phyloP scores from a whole-genome alignment of 192 early-diverging fungal genomes.

The Backusella sp. region DNA sequence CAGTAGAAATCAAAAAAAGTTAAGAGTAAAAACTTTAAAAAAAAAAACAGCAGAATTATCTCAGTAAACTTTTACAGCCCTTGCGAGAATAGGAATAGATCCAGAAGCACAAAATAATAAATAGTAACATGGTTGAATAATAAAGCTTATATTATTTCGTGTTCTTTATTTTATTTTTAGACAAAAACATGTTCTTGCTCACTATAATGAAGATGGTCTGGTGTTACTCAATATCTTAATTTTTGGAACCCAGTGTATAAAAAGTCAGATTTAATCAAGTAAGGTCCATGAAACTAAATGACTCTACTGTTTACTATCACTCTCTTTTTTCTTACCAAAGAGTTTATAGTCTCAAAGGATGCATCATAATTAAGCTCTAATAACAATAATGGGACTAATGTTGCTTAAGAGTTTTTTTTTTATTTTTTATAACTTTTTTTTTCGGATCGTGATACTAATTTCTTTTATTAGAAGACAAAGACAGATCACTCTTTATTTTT shows the following conservation, averaged over 20 bases:
- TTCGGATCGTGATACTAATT: neutral
- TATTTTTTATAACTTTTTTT: too few relatives aligned
- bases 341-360: neutral
- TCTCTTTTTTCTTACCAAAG: neutral
- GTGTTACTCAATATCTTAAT: neutral
- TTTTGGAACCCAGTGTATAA: neutral
- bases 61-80: neutral
- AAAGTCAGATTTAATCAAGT: neutral
- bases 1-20: neutral
- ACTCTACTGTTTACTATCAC: neutral
- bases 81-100: neutral
- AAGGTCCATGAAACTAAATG: neutral
- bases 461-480: neutral
- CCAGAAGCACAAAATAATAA: conserved; percentile 3
- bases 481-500: neutral
- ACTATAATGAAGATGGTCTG: conserved; percentile 5
- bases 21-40: neutral
- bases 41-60: neutral
- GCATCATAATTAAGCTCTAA: neutral
- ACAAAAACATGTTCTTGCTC: neutral
- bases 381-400: neutral
- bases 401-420: neutral
- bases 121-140: neutral
- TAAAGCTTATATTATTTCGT: neutral
- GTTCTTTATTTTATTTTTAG: neutral